phyloP scores from a whole-genome alignment of 2,329 filamentous ascomycete species.

The Neofusicoccum ribis region DNA sequence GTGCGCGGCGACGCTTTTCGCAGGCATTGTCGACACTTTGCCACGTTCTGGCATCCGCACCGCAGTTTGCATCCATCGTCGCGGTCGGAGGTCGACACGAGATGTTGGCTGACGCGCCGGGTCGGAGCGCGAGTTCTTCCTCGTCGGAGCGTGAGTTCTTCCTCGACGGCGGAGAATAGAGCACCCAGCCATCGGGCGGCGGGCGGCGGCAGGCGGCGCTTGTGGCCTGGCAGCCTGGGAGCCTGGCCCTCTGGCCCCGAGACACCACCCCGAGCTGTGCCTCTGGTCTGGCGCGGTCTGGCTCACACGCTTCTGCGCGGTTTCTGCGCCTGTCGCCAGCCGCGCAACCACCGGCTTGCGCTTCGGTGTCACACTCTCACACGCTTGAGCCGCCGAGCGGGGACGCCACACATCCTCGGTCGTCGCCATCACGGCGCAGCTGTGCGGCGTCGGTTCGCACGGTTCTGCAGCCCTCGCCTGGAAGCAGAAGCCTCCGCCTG shows the following conservation, averaged over 20 bases:
- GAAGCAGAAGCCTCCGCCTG: no score
- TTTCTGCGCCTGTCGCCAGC: background rate
- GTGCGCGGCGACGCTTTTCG: background rate
- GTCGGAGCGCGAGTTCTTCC: slow-evolving; percentile 17
- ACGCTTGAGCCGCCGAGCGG: background rate
- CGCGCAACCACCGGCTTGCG: background rate
- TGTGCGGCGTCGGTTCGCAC: background rate
- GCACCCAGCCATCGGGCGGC: background rate
- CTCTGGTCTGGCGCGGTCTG: background rate
- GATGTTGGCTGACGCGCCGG: slow-evolving; percentile 16
- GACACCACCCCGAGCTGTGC: background rate
- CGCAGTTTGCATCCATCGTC: slow-evolving; percentile 5
- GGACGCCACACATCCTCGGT: background rate
- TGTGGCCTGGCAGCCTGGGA: background rate
- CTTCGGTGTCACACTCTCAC: background rate
- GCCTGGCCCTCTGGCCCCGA: background rate
- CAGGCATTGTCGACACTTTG: slow-evolving; percentile 10
- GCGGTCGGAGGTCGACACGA: slow-evolving; percentile 6
- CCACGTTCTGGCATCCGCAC: background rate
- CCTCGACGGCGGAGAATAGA: background rate
- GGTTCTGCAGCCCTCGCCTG: background rate
- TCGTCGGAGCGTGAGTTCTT: slow-evolving; percentile 14
- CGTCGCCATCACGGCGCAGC: background rate
- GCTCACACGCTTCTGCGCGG: background rate
- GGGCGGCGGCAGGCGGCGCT: background rate